A percentile compares a stretch with the other conserved stretches of the same genome.
These are phyloP conservation scores for Eucommia ulmoides DNA, from an alignment of 257 asterid species.

Conservation along the genomic window DNA sequence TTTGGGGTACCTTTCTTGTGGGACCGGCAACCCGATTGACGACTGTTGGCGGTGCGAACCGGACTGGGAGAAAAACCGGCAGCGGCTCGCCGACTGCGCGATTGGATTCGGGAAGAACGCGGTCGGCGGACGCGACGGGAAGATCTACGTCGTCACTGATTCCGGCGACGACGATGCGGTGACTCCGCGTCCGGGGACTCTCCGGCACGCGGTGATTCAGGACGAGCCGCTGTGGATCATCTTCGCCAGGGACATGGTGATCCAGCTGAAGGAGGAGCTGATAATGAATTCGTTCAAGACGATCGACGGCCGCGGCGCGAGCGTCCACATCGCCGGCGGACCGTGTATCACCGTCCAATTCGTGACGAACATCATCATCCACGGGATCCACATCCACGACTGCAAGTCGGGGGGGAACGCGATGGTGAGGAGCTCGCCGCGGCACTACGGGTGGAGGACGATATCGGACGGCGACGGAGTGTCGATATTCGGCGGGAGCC, in stretches of 20 bases:
- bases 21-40: constrained; percentile 73
- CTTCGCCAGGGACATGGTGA: constrained; percentile 68
- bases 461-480: constrained; percentile 78
- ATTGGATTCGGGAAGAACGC: constrained; percentile 77
- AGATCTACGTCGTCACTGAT: constrained; percentile 49
- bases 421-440: constrained; percentile 50
- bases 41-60: constrained; percentile 80
- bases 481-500: constrained; percentile 58
- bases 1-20: constrained; percentile 52
- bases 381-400: constrained; percentile 66
- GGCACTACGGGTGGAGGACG: constrained; percentile 69
- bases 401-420: constrained; percentile 77
- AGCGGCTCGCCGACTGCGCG: constrained; percentile 58
- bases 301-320: constrained; percentile 69
- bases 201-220: constrained; percentile 54
- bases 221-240: constrained; percentile 69
- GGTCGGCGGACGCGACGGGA: constrained; percentile 53
- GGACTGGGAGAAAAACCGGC: constrained; percentile 58
- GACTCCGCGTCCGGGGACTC: constrained; percentile 64
- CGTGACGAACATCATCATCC: constrained; percentile 64
- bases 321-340: constrained; percentile 71
- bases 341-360: constrained; percentile 74
- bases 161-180: constrained; percentile 38
- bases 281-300: constrained; percentile 86
- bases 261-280: constrained; percentile 56